phyloP scores from a whole-genome alignment of 352 stramenopile genomes.

The Pythium aristosporum region DNA sequence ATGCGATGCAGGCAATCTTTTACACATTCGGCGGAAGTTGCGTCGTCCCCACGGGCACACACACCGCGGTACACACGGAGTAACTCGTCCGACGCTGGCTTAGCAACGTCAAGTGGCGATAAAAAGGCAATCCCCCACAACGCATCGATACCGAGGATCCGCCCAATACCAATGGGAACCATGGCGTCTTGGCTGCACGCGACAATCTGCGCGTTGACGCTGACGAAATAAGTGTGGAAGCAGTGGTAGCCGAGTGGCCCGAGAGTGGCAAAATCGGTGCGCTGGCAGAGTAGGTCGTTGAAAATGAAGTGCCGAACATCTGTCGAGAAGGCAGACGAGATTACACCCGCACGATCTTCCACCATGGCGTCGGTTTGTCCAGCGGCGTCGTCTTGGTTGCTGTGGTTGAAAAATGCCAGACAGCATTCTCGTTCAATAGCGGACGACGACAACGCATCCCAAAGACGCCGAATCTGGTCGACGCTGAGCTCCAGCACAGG shows the following conservation, averaged over 20 bases:
- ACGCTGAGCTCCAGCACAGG: slow-evolving; percentile 73
- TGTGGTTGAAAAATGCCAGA: slow-evolving; percentile 84
- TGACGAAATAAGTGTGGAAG: slow-evolving; percentile 87
- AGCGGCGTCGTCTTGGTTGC: slow-evolving; percentile 25
- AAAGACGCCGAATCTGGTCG: slow-evolving; percentile 73
- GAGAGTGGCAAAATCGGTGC: slow-evolving; percentile 74
- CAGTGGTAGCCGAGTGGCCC: slow-evolving; percentile 81
- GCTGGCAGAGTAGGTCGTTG: slow-evolving; percentile 75
- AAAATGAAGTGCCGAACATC: slow-evolving; percentile 84
- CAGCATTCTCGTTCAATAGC: slow-evolving; percentile 77
- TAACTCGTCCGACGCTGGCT: slow-evolving; percentile 75
- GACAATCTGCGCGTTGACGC: slow-evolving; percentile 46
- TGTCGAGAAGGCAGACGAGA: slow-evolving; percentile 72
- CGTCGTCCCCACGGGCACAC: slow-evolving; percentile 32
- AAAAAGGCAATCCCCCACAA: slow-evolving; percentile 85
- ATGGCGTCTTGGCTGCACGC: background rate
- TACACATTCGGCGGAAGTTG: slow-evolving; percentile 38
- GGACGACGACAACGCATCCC: slow-evolving; percentile 71
- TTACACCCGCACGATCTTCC: slow-evolving; percentile 31
- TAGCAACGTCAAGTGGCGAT: slow-evolving; percentile 69
- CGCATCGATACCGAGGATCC: slow-evolving; percentile 72
- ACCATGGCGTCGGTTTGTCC: slow-evolving; percentile 17
- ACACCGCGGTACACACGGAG: slow-evolving; percentile 79
- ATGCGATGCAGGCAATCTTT: slow-evolving; percentile 85
- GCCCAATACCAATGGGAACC: slow-evolving; percentile 1